Evolutionary conservation across 352 stramenopile species (phyloP).

Genomic region (Pythium pyrilobum): DNA sequence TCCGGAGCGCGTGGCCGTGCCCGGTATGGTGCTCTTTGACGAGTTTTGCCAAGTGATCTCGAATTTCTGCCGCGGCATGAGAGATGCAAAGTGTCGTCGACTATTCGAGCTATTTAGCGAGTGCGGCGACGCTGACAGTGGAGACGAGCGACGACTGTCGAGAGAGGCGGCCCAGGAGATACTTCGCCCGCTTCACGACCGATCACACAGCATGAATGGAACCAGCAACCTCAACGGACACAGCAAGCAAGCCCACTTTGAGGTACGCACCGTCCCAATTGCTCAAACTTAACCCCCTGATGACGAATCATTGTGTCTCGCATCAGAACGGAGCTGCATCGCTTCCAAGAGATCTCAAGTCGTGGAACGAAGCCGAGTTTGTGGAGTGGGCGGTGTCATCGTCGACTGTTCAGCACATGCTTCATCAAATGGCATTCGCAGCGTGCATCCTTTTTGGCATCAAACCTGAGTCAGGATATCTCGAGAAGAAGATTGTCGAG

Average conservation of each 20-base stretch:
- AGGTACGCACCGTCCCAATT: constrained; percentile 7
- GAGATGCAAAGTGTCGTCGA: constrained; percentile 30
- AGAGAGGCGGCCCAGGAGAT: constrained; percentile 41
- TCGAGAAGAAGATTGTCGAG: constrained; percentile 70
- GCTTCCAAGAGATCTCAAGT: background rate
- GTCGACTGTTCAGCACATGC: constrained; percentile 37
- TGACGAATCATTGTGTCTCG: background rate
- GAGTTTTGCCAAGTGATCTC: constrained; percentile 82
- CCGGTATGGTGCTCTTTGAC: constrained; percentile 65
- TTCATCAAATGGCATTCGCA: constrained; percentile 70
- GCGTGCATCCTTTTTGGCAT: constrained; percentile 73
- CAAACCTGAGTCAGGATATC: constrained; percentile 53
- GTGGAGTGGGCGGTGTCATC: constrained; percentile 39
- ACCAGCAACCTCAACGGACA: constrained; percentile 5
- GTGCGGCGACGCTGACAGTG: constrained; percentile 6
- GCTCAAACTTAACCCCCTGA: too few relatives aligned
- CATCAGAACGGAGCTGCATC: background rate
- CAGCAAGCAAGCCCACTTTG: background rate
- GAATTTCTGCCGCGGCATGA: constrained; percentile 57
- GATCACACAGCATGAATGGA: constrained; percentile 15
- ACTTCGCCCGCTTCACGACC: constrained; percentile 8
- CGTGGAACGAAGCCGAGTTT: constrained; percentile 39
- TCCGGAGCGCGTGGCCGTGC: constrained; percentile 24
- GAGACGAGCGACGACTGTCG: constrained; percentile 21
- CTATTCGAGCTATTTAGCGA: constrained; percentile 63